Percentiles rank a stretch among this genome's conserved stretches.
Evolutionary conservation across 352 stramenopile species (phyloP).

Genomic region (Globisporangium nodosum): DNA sequence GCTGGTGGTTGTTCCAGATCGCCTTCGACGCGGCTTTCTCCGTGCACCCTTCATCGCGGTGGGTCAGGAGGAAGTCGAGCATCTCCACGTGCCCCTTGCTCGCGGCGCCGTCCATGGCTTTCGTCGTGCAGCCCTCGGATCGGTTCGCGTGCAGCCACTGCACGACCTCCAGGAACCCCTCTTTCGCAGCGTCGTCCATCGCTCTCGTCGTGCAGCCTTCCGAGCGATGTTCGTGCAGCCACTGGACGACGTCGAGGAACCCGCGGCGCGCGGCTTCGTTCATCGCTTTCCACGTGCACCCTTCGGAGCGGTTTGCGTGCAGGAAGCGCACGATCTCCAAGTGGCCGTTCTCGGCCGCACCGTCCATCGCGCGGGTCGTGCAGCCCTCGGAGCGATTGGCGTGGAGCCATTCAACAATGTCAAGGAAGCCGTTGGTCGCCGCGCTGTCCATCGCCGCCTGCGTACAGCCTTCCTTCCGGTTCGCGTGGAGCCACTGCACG

Average conservation of each 20-base stretch:
- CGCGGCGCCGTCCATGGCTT: constrained; percentile 6
- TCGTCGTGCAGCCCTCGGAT: constrained; percentile 7
- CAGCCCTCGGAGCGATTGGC: constrained; percentile 4
- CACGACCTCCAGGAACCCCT: constrained; percentile 4
- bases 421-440: constrained; percentile 5
- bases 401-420: constrained; percentile 10
- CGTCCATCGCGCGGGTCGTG: no score
- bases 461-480: constrained; percentile 10
- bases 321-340: constrained; percentile 7
- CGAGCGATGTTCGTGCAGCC: constrained; percentile 10
- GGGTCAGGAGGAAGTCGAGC: constrained; percentile 4
- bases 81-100: constrained; percentile 7
- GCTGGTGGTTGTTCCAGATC: constrained; percentile 8
- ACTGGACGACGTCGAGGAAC: constrained; percentile 11
- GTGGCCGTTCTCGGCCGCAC: constrained; percentile 10
- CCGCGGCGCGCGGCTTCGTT: constrained; percentile 5
- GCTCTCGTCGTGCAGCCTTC: constrained; percentile 21
- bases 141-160: constrained; percentile 10
- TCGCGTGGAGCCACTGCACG: constrained; percentile 6
- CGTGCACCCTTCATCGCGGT: constrained; percentile 9
- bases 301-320: constrained; percentile 3
- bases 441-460: constrained; percentile 7
- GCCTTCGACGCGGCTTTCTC: constrained; percentile 1
- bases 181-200: constrained; percentile 21
- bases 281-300: constrained; percentile 9